Evolutionary conservation across 1,284 basidiomycete species (phyloP).

Genomic region (Meripilus lineatus): DNA sequence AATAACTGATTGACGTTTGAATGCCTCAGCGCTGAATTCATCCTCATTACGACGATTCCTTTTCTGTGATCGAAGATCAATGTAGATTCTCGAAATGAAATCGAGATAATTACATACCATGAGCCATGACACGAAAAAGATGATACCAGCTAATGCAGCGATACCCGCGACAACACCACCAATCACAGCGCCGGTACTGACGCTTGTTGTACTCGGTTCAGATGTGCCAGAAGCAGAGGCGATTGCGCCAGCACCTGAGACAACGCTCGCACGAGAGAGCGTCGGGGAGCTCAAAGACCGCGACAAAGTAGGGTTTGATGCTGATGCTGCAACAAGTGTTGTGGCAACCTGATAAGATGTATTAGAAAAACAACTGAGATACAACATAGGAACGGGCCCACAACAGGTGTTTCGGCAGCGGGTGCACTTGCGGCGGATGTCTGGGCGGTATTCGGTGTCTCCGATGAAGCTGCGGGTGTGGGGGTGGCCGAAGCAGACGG

Average conservation of each 20-base stretch:
- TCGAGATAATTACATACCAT: slow-evolving; percentile 35
- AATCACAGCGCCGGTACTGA: slow-evolving; percentile 38
- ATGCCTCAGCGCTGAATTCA: slow-evolving; percentile 45
- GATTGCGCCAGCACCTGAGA: slow-evolving; percentile 5
- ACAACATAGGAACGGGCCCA: background rate
- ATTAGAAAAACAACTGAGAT: background rate
- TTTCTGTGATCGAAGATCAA: too few relatives aligned
- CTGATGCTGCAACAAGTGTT: background rate
- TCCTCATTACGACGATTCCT: slow-evolving; percentile 39
- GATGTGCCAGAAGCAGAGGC: slow-evolving; percentile 9
- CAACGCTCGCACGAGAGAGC: background rate
- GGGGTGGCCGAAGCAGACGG: background rate
- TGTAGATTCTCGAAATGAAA: slow-evolving; percentile 3
- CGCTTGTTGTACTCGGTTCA: slow-evolving; percentile 9
- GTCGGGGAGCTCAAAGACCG: background rate
- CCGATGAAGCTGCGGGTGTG: background rate
- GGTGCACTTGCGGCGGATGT: background rate
- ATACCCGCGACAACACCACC: slow-evolving; percentile 51
- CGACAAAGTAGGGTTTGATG: background rate
- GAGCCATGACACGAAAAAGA: slow-evolving; percentile 47
- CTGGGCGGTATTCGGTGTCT: background rate
- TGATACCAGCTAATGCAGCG: slow-evolving; percentile 42
- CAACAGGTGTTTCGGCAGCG: too few relatives aligned
- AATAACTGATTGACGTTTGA: slow-evolving; percentile 56
- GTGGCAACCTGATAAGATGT: background rate